Evolutionary conservation across 345 rosid species (phyloP).

Genomic region (Eucalyptus camaldulensis): DNA sequence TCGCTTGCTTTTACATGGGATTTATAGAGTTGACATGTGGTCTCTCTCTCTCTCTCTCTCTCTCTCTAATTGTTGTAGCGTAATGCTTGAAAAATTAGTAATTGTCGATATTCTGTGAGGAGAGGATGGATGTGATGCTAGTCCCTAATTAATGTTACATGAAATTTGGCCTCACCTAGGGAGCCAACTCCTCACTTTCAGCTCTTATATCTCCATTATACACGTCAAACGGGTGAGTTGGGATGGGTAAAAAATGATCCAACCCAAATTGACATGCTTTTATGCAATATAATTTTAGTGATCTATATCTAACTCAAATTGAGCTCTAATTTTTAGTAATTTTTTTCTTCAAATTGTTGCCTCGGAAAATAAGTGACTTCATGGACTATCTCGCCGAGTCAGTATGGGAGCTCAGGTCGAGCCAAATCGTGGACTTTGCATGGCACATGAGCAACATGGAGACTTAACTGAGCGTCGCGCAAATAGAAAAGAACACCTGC

Average conservation of each 20-base stretch:
- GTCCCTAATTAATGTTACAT: background rate
- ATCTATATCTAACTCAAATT: background rate
- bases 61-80: background rate
- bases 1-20: background rate
- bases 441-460: background rate
- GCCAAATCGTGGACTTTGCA: background rate
- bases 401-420: background rate
- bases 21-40: background rate
- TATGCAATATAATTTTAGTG: background rate
- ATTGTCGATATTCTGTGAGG: background rate
- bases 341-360: background rate
- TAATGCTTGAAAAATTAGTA: background rate
- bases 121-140: background rate
- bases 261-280: background rate
- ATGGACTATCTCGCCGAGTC: background rate
- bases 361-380: fast-evolving
- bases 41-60: background rate
- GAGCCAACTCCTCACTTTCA: background rate
- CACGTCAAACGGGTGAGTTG: fast-evolving
- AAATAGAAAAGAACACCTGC: background rate
- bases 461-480: fast-evolving
- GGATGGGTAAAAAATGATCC: fast-evolving
- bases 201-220: background rate
- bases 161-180: background rate
- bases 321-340: background rate